Base-by-base conservation (phyloP, 805 yeast species). In the Starmerella asiatica region DNA sequence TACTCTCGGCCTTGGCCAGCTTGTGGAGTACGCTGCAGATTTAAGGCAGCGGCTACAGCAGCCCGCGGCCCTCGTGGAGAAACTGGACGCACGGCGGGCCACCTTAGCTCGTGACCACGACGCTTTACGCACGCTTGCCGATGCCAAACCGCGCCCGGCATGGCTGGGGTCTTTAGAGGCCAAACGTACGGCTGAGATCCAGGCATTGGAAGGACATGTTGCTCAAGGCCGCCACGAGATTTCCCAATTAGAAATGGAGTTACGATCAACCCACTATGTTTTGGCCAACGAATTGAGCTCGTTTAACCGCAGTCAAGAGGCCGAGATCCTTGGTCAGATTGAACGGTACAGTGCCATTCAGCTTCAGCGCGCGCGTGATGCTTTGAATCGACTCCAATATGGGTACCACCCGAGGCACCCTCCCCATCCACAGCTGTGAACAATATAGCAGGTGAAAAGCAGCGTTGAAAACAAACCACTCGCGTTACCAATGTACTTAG, bases 271-370 rank as follows among this genome's bases (percentile, higher is more conserved):
- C 2, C 67, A 64, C 37, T 52, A 52, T 18, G 39, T 55, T 2
- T 45, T 63, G 5, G 68, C 68, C 1, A 47, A 54, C 7, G 68
- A 63, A 44, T 53, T 63, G 9, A 63, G 50, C 16, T 16, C 46
- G 9, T 63, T 61, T 44, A 56, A 58, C 40, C 44, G 45, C 18
- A 42, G 48, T 21, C 64, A 61, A 29, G 66, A 58, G 21, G 44
- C 45, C 3, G 63, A 57, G 38, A 30, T 61, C 24, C 35, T 49
- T 19, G 39, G 44, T 16, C 40, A 49, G 19, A 49, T 63, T 15
- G 33, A 39, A 28, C 38, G 39, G 21, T 46, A 43, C 32, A 39
- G 56, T 3, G 30, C 16, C 11, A 24, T 23, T 21, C 50, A 47
- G 41, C 41, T 55, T 26, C 47, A 44, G 32, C 38, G 43, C 4